Evolutionary conservation across 192 early-diverging fungal genomes (phyloP).

Genomic region (Backusella morwellensis): DNA sequence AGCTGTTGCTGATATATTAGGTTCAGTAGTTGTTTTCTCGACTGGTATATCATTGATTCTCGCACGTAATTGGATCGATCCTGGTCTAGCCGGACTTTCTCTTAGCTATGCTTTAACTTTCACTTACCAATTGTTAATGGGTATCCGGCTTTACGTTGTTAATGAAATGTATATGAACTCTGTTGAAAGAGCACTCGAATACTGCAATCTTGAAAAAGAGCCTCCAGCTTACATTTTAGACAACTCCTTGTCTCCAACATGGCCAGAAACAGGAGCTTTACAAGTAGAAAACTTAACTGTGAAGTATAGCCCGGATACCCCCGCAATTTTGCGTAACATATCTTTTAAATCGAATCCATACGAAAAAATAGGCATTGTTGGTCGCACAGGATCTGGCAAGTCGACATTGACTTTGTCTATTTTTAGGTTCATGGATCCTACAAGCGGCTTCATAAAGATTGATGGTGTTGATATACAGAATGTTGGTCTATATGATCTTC

Average conservation of each 20-base stretch:
- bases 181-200: slow-evolving; percentile 86
- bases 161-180: slow-evolving; percentile 88
- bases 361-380: slow-evolving; percentile 50
- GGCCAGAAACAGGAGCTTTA: slow-evolving; percentile 38
- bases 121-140: slow-evolving; percentile 72
- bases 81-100: slow-evolving; percentile 83
- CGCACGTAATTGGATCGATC: slow-evolving; percentile 51
- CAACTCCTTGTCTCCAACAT: background rate
- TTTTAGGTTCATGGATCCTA: slow-evolving; percentile 50
- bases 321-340: slow-evolving; percentile 41
- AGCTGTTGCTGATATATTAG: slow-evolving; percentile 73
- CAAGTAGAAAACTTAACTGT: slow-evolving; percentile 33
- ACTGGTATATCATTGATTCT: slow-evolving; percentile 62
- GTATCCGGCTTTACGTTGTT: slow-evolving; percentile 69
- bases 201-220: slow-evolving; percentile 78
- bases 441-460: slow-evolving; percentile 50
- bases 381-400: slow-evolving; percentile 55
- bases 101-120: slow-evolving; percentile 86
- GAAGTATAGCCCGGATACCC: slow-evolving; percentile 37
- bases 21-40: slow-evolving; percentile 66
- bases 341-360: slow-evolving; percentile 35
- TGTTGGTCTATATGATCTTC: slow-evolving; percentile 62
- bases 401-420: slow-evolving; percentile 43
- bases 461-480: slow-evolving; percentile 73
- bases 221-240: slow-evolving; percentile 21